A percentile compares a stretch with the other conserved stretches of the same genome.
Conservation (phyloP, 2,329 filamentous ascomycete genomes). For the Aspergillus chevalieri region DNA sequence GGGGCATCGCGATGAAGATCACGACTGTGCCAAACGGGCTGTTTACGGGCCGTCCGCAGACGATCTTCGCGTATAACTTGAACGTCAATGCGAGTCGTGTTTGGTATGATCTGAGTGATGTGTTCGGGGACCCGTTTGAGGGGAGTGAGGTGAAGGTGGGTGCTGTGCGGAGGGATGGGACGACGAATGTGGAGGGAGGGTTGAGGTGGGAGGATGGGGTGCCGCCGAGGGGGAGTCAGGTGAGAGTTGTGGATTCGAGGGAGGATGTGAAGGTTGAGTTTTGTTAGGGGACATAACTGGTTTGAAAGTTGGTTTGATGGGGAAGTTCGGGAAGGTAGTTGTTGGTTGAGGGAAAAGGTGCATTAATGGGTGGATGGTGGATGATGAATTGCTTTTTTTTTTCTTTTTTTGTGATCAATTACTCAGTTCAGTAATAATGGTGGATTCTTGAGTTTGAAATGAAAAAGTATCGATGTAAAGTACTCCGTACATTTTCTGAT, state of each 20-base stretch:
- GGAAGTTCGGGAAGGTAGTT: too few relatives aligned
- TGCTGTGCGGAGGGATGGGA: not conserved
- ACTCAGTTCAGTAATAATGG: too few relatives aligned
- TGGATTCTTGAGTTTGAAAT: too few relatives aligned
- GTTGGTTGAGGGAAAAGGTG: not conserved
- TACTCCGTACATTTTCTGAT: too few relatives aligned
- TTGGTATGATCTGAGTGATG: slow-evolving; percentile 41
- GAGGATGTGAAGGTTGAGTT: slow-evolving; percentile 22
- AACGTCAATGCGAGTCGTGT: slow-evolving; percentile 17
- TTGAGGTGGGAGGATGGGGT: slow-evolving; percentile 27
- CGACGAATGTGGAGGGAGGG: slow-evolving; percentile 12
- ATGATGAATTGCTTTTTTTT: not conserved
- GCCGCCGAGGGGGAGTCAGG: slow-evolving; percentile 26
- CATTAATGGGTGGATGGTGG: too few relatives aligned
- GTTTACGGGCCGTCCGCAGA: slow-evolving; percentile 29
- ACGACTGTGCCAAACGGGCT: slow-evolving; percentile 29
- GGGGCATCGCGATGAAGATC: slow-evolving; percentile 41
- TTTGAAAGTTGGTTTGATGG: too few relatives aligned
- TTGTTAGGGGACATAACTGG: slow-evolving; percentile 11
- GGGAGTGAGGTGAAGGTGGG: slow-evolving; percentile 20
- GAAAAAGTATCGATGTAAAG: too few relatives aligned
- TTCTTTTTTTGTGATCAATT: not conserved
- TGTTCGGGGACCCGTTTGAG: slow-evolving; percentile 39
- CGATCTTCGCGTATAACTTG: slow-evolving; percentile 39
- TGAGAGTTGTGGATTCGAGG: slow-evolving; percentile 15